Evolutionary conservation across 768 basidiomycete genomes (phyloP), one percentile per base, ranked within the genome.

Genomic region (Leccinellum rugosiceps): DNA sequence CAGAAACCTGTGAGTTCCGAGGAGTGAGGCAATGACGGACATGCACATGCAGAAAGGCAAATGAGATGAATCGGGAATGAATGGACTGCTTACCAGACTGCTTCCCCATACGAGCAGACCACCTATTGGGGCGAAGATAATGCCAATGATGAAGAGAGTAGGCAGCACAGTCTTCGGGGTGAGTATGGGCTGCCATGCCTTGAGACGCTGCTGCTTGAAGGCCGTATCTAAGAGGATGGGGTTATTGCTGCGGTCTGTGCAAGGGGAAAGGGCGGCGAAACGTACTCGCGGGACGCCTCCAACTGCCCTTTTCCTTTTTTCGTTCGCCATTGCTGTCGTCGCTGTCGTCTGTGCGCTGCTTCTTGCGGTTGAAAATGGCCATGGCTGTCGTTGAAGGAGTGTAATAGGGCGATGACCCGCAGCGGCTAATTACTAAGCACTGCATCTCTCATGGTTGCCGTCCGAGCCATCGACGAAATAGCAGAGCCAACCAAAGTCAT

Each of bases 131-230:
- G 92, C 96, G 71, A 99, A 99, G 62, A 98, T 75, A 63, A 99
- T 80, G 46, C 92, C 97, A 65, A 98, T 86, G 68, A 98, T 85
- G 75, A 99, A 95, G 47, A 99, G 83, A 1, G 94, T 96, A 3
- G 97, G 97, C 15, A 99, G 83, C 21, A 99, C 97, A 1, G 94
- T 97, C 75, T 95, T 95, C 5, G 97, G 97, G 5, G 95, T 98
- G 48, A 98, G 82, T 71, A 99, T 98, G 9, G 97, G 97, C 80
- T 99, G 97, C 97, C 97, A 99, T 68, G 97, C 97, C 78, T 98
- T 98, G 70, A 99, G 84, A 55, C 97, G 90, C 75, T 99, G 97
- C 74, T 99, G 97, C 77, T 97, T 98, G 83, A 97, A 98, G 41
- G 95, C 96, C 58, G 95, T 98, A 75, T 98, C 94, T 97, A 14